Evolutionary conservation across 225 moss, liverwort and hornwort genomes (phyloP), one percentile per base, ranked within the genome.

Genomic region (Bryoerythrophyllum caledonicum): DNA sequence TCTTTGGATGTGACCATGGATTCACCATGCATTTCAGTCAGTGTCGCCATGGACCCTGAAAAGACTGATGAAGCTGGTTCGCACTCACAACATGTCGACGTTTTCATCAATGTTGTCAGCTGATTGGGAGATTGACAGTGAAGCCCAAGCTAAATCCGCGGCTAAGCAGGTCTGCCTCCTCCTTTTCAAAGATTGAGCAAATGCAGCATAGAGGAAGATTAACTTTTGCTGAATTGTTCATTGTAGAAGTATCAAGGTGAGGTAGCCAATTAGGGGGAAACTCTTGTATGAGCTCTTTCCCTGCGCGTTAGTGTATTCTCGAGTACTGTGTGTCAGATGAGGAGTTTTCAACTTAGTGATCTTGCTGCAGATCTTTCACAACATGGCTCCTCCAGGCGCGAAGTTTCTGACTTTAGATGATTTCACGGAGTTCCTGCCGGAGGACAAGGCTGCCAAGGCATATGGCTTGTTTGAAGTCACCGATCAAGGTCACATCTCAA

Each of bases 21-120:
- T 38, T 9, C 34, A 34, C 34, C 34, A 34, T 34, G 44, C 44
- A 37, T 99, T 71, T 84, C 91, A 95, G 95, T 95, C 99, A 66
- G 99, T 99, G 86, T 95, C 99, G 85, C 95, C 99, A 71, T 99
- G 99, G 99, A 99, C 99, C 74, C 80, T 99, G 85, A 99, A 94
- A 89, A 93, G 91, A 79, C 67, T 99, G 79, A 99, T 99, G 99
- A 99, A 99, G 91, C 82, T 99, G 76, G 89, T 99, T 64, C 95
- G 91, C 32, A 99, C 90, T 55, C 93, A 93, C 60, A 99, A 99
- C 65, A 99, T 99, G 80, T 85, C 93, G 26, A 99, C 99, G 66
- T 99, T 90, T 77, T 95, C 99, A n/a, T 99, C 95, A 46, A 90
- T 99, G 82, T 58, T 99, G 73, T 93, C 82, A 34, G 93, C 91